Conservation (phyloP, 352 stramenopile genomes). For the Halophytophthora batemanensis region DNA sequence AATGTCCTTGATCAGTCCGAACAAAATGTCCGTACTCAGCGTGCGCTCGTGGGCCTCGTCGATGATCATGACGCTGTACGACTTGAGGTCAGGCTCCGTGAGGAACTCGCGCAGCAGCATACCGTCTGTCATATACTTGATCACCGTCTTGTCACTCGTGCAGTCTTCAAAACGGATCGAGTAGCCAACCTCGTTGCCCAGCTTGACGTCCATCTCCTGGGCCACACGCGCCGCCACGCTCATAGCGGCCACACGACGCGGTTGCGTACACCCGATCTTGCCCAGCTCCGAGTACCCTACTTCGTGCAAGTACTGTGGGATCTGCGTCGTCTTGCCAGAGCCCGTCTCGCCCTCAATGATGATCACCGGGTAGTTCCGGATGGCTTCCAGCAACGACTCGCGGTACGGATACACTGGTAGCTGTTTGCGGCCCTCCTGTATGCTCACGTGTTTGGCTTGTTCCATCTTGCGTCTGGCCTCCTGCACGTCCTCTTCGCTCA, state of each 20-base stretch:
- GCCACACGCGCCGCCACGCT: conserved; percentile 81
- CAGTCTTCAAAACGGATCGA: conserved; percentile 94
- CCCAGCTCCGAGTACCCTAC: conserved; percentile 48
- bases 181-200: conserved; percentile 87
- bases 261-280: conserved; percentile 80
- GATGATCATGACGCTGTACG: conserved; percentile 82
- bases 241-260: conserved; percentile 77
- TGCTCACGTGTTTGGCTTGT: conserved; percentile 89
- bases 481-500: conserved; percentile 79
- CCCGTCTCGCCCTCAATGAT: conserved; percentile 90
- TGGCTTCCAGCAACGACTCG: conserved; percentile 56
- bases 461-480: conserved; percentile 71
- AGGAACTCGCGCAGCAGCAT: conserved; percentile 91
- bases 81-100: conserved; percentile 63
- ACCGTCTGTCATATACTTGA: conserved; percentile 94
- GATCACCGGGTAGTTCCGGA: conserved; percentile 68
- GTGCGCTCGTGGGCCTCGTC: conserved; percentile 89
- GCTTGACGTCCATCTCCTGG: conserved; percentile 47
- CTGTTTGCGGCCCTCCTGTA: conserved; percentile 90
- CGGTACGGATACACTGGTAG: conserved; percentile 79
- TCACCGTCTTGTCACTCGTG: conserved; percentile 76
- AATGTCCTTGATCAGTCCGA: conserved; percentile 84
- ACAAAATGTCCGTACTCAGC: conserved; percentile 90
- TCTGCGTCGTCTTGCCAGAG: conserved; percentile 90
- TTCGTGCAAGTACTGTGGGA: conserved; percentile 86